Evolutionary conservation across 306 rosid species (phyloP).

Genomic region (Trifolium repens): DNA sequence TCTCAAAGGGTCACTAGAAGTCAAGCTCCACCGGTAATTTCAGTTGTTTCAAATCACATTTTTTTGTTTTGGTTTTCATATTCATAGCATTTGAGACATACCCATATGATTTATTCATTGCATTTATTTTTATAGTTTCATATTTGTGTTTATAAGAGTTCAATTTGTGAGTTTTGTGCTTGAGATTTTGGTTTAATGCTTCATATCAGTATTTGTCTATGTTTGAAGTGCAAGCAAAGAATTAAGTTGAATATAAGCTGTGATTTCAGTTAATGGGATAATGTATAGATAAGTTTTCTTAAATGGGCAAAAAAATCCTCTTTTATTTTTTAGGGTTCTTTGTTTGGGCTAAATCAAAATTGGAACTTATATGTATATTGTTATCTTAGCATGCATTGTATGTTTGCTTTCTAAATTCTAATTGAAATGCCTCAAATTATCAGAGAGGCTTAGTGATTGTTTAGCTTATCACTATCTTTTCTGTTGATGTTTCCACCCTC

Average conservation of each 20-base stretch:
- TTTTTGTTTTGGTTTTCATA: too few species aligned
- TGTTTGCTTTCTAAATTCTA: conserved; percentile 25
- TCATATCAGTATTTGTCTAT: too few species aligned
- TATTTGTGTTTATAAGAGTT: background rate
- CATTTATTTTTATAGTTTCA: background rate
- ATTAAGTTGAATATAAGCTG: conserved; percentile 25
- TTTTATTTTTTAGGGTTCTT: conserved; percentile 28
- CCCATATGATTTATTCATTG: too few species aligned
- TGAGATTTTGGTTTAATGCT: too few species aligned
- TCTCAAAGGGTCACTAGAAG: too few species aligned
- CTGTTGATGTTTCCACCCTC: too few species aligned
- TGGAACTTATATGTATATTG: conserved; percentile 35
- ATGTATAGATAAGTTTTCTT: conserved; percentile 29
- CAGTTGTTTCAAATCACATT: too few species aligned
- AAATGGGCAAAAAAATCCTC: conserved; percentile 20
- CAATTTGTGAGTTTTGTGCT: background rate
- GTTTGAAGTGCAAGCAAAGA: background rate
- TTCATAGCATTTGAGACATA: too few species aligned
- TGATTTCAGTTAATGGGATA: conserved; percentile 18
- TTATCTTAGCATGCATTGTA: conserved; percentile 22
- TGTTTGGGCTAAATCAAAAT: conserved; percentile 28
- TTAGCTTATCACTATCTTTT: too few species aligned
- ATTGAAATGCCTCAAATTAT: background rate
- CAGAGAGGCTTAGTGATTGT: background rate
- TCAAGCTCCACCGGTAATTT: too few species aligned